Base-by-base conservation (phyloP, 345 rosid species). In the Dimocarpus longan region DNA sequence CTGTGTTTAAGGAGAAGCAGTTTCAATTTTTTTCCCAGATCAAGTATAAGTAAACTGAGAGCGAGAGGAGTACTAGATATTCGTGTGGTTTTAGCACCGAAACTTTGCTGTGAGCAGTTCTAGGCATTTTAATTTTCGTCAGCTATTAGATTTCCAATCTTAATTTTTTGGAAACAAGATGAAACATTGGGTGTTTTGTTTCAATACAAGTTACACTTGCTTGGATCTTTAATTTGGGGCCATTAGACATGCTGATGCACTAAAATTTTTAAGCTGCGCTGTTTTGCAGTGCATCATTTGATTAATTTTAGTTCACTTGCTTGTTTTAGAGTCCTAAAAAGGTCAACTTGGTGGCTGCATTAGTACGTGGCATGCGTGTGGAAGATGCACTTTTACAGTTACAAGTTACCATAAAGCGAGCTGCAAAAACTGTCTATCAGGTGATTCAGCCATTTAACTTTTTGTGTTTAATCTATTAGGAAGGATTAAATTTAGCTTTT, bases 331-430 rank as follows among this genome's bases (percentile, higher is more conserved):
- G 99, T 87, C 98, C 98, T 11, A 94, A 94, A 91, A 96, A 96
- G 89, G 80, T 96, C 80, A 94, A 96, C 78, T 83, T 96, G 81
- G 98, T 94, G 81, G 99, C 98, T 87, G 90, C 94, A 74, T 83
- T 94, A 79, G 93, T 94, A 76, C 94, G 97, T 68, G 98, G 99
- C 73, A 93, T 94, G 99, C 93, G 93, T 16, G 98, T 94, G 68
- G 98, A 96, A 84, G 99, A 94, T 89, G 99, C 98, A 76, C 82
- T 94, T 26, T 71, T 96, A 90, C 98, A 94, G 83, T 87, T 96
- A 81, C 98, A 96, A 84, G 93, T 96, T 81, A 91, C 93, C 0
- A 80, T 91, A 80, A 93, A 93, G 80, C 87, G 97, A 76, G 98
- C 99, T 71, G 76, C 99, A 13, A 90, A 90, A 73, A 96, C 94